Evolutionary conservation across 495 filamentous ascomycete genomes (phyloP).

Genomic region (Podospora didyma): DNA sequence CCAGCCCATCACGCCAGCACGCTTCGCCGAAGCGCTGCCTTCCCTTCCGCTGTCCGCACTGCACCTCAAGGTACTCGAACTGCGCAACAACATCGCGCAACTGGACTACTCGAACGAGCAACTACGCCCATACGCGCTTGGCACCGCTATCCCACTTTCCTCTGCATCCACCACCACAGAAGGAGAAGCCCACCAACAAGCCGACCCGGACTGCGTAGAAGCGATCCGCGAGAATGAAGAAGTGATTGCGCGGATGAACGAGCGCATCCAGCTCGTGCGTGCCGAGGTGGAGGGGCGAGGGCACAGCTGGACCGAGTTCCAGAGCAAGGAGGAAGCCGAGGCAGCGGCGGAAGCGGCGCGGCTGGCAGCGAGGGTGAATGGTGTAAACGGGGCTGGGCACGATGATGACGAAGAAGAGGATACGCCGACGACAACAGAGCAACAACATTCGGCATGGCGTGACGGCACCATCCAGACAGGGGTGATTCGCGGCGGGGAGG

Average conservation of each 20-base stretch:
- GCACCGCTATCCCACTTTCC: conserved; percentile 19
- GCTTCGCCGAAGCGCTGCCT: conserved; percentile 68
- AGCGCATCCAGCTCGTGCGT: conserved; percentile 64
- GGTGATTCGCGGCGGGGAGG: conserved; percentile 36
- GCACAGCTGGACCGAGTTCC: conserved; percentile 61
- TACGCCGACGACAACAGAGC: background rate
- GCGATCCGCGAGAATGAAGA: conserved; percentile 70
- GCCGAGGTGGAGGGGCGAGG: conserved; percentile 74
- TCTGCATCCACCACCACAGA: conserved; percentile 10
- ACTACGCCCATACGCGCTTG: conserved; percentile 56
- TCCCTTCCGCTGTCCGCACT: conserved; percentile 68
- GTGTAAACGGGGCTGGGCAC: conserved; percentile 7
- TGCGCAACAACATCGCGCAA: conserved; percentile 78
- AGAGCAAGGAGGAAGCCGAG: conserved; percentile 34
- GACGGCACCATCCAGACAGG: conserved; percentile 56
- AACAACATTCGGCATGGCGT: conserved; percentile 32
- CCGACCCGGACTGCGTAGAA: conserved; percentile 63
- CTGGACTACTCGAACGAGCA: conserved; percentile 75
- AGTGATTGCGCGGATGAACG: conserved; percentile 69
- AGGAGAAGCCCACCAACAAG: conserved; percentile 34
- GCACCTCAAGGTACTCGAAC: conserved; percentile 75
- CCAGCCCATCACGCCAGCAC: conserved; percentile 55
- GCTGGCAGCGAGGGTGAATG: background rate
- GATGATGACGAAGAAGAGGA: conserved; percentile 10
- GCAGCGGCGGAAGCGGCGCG: conserved; percentile 10